A percentile compares a stretch with the other conserved stretches of the same genome.
These are phyloP conservation scores for Rugonectria rugulosa DNA, from an alignment of 2,329 filamentous ascomycete genomes.

Conservation along the genomic window DNA sequence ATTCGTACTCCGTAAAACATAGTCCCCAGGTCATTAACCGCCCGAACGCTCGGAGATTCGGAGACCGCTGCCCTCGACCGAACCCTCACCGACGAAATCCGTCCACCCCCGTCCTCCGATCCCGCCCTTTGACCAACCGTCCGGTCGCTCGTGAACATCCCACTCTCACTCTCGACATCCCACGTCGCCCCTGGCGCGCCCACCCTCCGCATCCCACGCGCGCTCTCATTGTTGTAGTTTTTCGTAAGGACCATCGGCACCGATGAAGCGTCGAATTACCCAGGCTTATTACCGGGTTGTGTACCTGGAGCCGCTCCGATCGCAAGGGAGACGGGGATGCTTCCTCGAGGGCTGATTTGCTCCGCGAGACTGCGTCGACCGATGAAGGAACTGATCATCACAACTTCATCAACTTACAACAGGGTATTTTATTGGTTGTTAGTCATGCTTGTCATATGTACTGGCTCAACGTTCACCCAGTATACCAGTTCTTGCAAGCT, in stretches of 20 bases:
- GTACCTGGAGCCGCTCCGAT: slow-evolving; percentile 32
- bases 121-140: neutral
- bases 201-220: slow-evolving; percentile 1
- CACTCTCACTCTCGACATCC: neutral
- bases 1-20: neutral
- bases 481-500: no score
- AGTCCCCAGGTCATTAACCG: neutral
- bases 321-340: slow-evolving; percentile 16
- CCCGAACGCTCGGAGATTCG: slow-evolving; percentile 33
- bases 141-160: neutral
- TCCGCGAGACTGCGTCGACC: slow-evolving; percentile 1
- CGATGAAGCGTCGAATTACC: no score
- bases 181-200: no score
- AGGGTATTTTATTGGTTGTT: no score
- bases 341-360: neutral
- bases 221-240: no score
- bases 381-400: slow-evolving; percentile 19
- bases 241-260: neutral
- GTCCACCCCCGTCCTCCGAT: neutral
- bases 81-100: neutral
- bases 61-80: slow-evolving; percentile 20
- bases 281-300: slow-evolving; percentile 2
- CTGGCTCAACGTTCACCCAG: no score
- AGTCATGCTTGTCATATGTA: no score
- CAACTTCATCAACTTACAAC: neutral